Base-by-base conservation (phyloP, 1,284 basidiomycete genomes). In the Cystobasidiaceae sp. region DNA sequence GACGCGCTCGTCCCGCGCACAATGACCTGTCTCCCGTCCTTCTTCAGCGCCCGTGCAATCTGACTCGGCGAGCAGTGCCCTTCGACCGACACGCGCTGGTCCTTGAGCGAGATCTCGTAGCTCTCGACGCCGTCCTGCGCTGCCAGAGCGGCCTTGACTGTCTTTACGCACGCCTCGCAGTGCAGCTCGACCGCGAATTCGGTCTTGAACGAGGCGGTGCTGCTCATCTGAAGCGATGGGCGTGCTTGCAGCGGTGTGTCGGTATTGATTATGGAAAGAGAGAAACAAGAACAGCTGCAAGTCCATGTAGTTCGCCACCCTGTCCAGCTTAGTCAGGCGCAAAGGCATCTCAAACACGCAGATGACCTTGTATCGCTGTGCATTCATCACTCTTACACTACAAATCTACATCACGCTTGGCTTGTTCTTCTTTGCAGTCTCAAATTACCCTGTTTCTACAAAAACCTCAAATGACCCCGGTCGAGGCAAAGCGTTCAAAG, bases 21-120 rank as follows among this genome's bases (percentile, higher is more conserved):
- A n/a, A 79, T 74, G 21, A 78, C 77, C 72, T 79, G 78, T 34
- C 78, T 75, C 23, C 77, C 70, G 2, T 78, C 78, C 8, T 72
- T 71, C 67, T 78, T 78, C 33, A 79, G 73, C 3, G 77, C 78
- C 7, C 74, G 66, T 17, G 75, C 72, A 21, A 79, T 74, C 19
- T 74, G 71, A 8, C 78, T 78, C 3, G 78, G 78, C 1, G 78
- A 76, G 21, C 77, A 76, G 76, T 65, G 21, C 13, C 78, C 78
- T 5, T 75, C 76, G 28, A 79, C 73, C 0, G 74, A 75, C 8
- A 79, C 77, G 21, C 75, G 72, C 68, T 79, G 78, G 27, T 74
- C 71, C 44, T 74, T 74, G 11, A 79, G 71, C 59, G 78, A 76
- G 30, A 79, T 77, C 59, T 78, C 77, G 59, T 64, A 64, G 39